Evolutionary conservation across 192 early-diverging fungal genomes (phyloP).

Genomic region (Coemansia sp.): DNA sequence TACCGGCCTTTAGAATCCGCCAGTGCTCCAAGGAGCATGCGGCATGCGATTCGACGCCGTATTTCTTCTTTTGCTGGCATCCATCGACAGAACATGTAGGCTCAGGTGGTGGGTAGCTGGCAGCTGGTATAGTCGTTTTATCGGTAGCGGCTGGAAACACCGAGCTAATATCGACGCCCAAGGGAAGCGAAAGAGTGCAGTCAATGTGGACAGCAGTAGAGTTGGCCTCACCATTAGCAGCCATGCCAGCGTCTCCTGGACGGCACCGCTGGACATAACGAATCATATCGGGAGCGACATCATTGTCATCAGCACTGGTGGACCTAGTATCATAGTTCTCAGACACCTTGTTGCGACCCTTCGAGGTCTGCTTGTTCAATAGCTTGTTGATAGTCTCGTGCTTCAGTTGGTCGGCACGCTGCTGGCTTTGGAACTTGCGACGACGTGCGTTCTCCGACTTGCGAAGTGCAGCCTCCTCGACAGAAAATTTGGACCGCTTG

Average conservation of each 20-base stretch:
- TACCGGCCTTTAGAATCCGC: slow-evolving; percentile 24
- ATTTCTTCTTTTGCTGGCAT: slow-evolving; percentile 60
- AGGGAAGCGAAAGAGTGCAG: slow-evolving; percentile 21
- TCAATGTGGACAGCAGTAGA: slow-evolving; percentile 17
- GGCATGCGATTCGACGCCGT: slow-evolving; percentile 57
- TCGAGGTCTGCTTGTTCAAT: slow-evolving; percentile 79
- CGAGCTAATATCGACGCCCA: slow-evolving; percentile 15
- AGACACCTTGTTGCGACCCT: slow-evolving; percentile 65
- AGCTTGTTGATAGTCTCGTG: slow-evolving; percentile 80
- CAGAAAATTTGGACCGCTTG: slow-evolving; percentile 66
- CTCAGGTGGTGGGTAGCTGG: slow-evolving; percentile 52
- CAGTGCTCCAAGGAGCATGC: slow-evolving; percentile 69
- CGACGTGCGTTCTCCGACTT: slow-evolving; percentile 75
- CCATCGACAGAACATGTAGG: slow-evolving; percentile 56
- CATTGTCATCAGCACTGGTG: slow-evolving; percentile 38
- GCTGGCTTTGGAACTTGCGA: slow-evolving; percentile 77
- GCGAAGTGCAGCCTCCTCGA: slow-evolving; percentile 70
- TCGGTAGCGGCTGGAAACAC: slow-evolving; percentile 24
- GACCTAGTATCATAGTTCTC: slow-evolving; percentile 59
- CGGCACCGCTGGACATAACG: slow-evolving; percentile 33
- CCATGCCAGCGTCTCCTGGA: not conserved
- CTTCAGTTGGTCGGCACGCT: slow-evolving; percentile 74
- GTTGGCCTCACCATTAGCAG: not conserved
- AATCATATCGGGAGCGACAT: slow-evolving; percentile 11
- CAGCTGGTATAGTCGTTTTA: slow-evolving; percentile 16